These are phyloP conservation scores for Botrytis deweyae DNA, from an alignment of 2,329 filamentous ascomycete species.

Conservation along the genomic window DNA sequence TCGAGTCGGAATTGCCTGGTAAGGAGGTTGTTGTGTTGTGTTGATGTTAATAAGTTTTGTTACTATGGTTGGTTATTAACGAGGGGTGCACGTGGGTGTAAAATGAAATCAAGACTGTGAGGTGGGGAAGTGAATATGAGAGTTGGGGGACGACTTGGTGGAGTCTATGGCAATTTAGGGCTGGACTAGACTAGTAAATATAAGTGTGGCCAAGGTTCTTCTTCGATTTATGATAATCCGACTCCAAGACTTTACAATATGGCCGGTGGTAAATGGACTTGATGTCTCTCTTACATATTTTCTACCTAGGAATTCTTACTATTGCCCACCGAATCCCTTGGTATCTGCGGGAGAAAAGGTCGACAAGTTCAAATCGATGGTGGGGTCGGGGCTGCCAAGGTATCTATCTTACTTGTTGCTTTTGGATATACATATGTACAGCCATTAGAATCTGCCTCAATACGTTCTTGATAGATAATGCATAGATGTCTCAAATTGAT, in stretches of 20 bases:
- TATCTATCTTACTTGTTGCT: not conserved
- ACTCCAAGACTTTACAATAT: not conserved
- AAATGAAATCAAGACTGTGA: slow-evolving; percentile 2
- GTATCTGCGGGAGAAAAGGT: not conserved
- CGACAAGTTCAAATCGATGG: not conserved
- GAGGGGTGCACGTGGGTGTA: not conserved
- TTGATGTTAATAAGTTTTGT: not conserved
- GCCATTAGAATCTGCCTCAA: not conserved
- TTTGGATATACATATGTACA: not conserved
- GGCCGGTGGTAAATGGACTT: not conserved
- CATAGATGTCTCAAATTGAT: not conserved
- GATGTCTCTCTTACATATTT: not conserved
- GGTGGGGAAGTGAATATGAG: not conserved
- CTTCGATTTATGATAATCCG: not conserved
- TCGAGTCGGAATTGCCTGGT: not conserved
- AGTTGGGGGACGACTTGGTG: slow-evolving; percentile 1
- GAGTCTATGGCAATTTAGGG: slow-evolving; percentile 2
- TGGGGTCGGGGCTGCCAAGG: not conserved
- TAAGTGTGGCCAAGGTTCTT: not conserved
- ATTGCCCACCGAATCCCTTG: not conserved
- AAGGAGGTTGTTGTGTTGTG: not conserved
- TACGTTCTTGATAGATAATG: not conserved
- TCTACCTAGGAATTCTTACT: too few species aligned
- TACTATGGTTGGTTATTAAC: not conserved
- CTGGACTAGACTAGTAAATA: not conserved